Evolutionary conservation across 108 stramenopile genomes (phyloP), one percentile per base, ranked within the genome.

Genomic region (Epithemia pelagica): DNA sequence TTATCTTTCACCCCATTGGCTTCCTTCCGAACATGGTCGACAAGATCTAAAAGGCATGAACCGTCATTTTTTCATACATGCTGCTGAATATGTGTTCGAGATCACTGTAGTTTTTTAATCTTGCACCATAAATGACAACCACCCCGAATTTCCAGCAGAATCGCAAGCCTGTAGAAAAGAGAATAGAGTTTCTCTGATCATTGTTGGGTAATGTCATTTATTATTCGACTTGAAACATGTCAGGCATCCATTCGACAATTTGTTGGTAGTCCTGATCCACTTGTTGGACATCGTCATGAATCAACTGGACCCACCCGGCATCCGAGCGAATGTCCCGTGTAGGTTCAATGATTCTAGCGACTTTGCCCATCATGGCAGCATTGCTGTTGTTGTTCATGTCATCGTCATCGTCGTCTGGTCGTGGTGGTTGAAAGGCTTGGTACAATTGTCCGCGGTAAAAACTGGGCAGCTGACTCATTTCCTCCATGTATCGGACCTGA

Each of bases 301-400:
- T 68, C 27, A 95, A 28, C 52, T 91, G 90, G 7, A 84, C 82
- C 93, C 93, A 95, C 25, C 93, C 92, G 32, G 75, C 80, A 78
- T 92, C 91, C 30, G 76, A 76, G 60, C 79, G 68, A 60, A 92
- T 92, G 55, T 87, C 84, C 1, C 78, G 52, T 7, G 91, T 92
- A 51, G 81, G 83, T 46, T 77, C 52, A 31, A 94, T 75, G 24
- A 62, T 26, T 30, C 68, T 76, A 2, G 88, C 90, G 10, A 46
- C 15, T 15, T 46, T 46, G 37, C 15, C 37, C 15, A 10, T 5
- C 10, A 10, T 15, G 10, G 5, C 37, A 10, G 37, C 37, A 10
- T 15, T 46, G 37, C 15, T 15, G 15, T 46, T 46, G 15, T 15
- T 46, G n/a, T n/a, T n/a, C n/a, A n/a, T n/a, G n/a, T n/a, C n/a